A percentile compares a stretch with the other conserved stretches of the same genome.
phyloP scores from a whole-genome alignment of 805 yeast species.

The Metschnikowia lachancei region DNA sequence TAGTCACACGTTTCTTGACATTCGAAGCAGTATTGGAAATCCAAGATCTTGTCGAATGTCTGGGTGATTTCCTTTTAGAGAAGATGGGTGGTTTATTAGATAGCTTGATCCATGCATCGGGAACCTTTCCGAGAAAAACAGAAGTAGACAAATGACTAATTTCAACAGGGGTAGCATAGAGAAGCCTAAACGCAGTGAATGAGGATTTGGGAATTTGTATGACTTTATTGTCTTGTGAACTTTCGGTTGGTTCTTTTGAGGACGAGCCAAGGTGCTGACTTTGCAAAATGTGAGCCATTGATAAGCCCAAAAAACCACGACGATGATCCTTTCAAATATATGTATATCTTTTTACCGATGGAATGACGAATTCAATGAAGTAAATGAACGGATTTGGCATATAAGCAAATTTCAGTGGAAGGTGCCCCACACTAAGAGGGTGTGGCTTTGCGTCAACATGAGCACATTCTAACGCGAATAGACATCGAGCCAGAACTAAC shows the following conservation, averaged over 20 bases:
- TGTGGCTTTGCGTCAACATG: slow-evolving; percentile 2
- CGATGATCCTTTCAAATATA: background rate
- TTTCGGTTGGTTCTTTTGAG: background rate
- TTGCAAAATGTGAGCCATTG: slow-evolving; percentile 1
- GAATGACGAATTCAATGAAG: background rate
- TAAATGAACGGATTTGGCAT: background rate
- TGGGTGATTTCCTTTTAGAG: background rate
- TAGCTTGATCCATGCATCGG: slow-evolving; percentile 49
- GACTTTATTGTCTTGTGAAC: background rate
- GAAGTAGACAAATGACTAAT: slow-evolving; percentile 48
- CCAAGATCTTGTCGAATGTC: slow-evolving; percentile 5
- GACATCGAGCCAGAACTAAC: background rate
- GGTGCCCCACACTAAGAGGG: background rate
- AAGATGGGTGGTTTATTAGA: slow-evolving; percentile 2
- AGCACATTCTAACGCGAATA: background rate
- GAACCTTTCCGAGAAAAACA: slow-evolving; percentile 56
- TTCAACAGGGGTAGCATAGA: slow-evolving; percentile 49
- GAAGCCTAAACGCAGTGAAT: slow-evolving; percentile 59
- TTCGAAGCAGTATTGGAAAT: slow-evolving; percentile 6
- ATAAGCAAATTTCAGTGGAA: background rate
- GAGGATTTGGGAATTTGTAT: slow-evolving; percentile 48
- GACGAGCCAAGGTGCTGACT: background rate
- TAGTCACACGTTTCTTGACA: slow-evolving; percentile 2
- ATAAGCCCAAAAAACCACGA: background rate
- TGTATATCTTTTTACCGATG: background rate